Base-by-base conservation (phyloP, 345 rosid species). In the Pistacia atlantica region DNA sequence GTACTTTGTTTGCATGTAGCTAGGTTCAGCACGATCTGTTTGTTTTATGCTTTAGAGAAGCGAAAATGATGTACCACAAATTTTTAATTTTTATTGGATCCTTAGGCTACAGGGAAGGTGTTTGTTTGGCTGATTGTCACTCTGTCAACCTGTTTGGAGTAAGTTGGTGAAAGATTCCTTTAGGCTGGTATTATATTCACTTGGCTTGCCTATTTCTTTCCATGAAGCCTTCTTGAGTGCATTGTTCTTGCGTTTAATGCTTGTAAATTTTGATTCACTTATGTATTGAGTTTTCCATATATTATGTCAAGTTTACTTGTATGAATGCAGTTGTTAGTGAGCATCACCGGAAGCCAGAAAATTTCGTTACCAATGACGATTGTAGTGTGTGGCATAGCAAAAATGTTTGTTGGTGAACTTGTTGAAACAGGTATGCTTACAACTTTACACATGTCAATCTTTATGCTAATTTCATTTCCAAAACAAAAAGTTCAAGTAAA, bases 351-450 rank as follows among this genome's bases (percentile, higher is more conserved):
- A 79, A 81, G 83, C 84, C 99, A 97, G 85, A 97, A 94, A 84
- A 83, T 91, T 63, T 72, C 87, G 12, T 80, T 89, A 74, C 99
- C 97, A 17, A 88, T 97, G 89, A 90, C 91, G 4, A 97, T 92
- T 55, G 97, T 87, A 6, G 92, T 89, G 63, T 94, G 97, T 73
- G 98, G 98, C 67, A 94, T 97, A 46, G 96, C 97, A 10, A 97
- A 97, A 85, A 90, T 97, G 99, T 97, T 94, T 83, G 99, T 94
- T n/a, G 98, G 98, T n/a, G 98, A 97, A 76, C 94, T 94, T 65
- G 87, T 97, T 38, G 99, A 97, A 85, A 92, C 92, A 86, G 98
- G 99, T 92, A 64, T 33, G 71, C 4, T 3, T 74, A 42, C 61
- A 31, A 22, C 46, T 42, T 72, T n/a, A 48, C 45, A 4, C 22